phyloP scores from a whole-genome alignment of 352 stramenopile genomes.

The Globisporangium abappressorium region DNA sequence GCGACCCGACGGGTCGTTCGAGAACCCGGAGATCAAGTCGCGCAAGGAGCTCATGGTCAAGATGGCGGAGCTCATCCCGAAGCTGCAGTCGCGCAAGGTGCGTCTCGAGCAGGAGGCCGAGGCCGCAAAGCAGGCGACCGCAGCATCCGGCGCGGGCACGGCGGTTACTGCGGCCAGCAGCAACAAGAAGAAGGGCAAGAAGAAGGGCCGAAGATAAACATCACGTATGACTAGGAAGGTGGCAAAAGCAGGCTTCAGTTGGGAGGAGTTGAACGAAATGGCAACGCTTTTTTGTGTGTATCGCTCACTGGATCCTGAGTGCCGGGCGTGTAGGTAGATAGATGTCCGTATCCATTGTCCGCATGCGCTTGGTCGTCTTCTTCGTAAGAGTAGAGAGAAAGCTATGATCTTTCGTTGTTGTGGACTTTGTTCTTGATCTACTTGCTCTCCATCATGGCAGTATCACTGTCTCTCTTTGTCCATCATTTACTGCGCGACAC shows the following conservation, averaged over 20 bases:
- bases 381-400: not conserved
- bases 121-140: constrained; percentile 43
- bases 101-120: constrained; percentile 70
- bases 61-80: constrained; percentile 85
- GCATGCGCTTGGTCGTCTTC: not conserved
- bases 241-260: not conserved
- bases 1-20: constrained; percentile 52
- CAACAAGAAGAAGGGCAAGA: constrained; percentile 86
- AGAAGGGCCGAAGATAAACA: constrained; percentile 84
- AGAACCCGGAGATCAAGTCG: constrained; percentile 67
- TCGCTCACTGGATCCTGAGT: not conserved
- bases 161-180: constrained; percentile 27
- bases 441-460: not conserved
- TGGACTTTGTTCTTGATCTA: not conserved
- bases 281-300: not conserved
- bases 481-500: constrained; percentile 6
- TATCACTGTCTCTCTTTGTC: not conserved
- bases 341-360: not conserved
- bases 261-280: not conserved
- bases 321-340: not conserved
- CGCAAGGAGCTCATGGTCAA: constrained; percentile 66
- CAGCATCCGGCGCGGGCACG: constrained; percentile 27
- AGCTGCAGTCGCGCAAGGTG: constrained; percentile 77
- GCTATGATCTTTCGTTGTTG: not conserved
- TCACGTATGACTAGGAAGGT: not conserved